Percentiles rank a stretch among this genome's conserved stretches.
Evolutionary conservation across 1,284 basidiomycete genomes (phyloP).

Genomic region (Moesziomyces globuligerus): DNA sequence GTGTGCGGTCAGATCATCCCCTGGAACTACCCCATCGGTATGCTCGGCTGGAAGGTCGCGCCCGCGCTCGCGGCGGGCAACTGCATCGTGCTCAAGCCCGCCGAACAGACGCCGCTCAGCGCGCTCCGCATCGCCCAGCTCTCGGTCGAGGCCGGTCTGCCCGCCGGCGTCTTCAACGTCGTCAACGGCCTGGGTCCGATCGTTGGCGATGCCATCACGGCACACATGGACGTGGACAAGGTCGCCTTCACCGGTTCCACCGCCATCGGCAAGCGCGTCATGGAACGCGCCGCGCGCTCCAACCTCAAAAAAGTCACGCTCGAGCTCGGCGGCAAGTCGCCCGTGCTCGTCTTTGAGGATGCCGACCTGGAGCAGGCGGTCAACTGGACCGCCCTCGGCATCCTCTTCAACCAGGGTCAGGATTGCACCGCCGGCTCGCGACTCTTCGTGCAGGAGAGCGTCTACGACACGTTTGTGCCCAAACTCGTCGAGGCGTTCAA

Average conservation of each 20-base stretch:
- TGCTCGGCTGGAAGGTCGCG: slow-evolving; percentile 72
- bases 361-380: slow-evolving; percentile 69
- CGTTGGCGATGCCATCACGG: slow-evolving; percentile 75
- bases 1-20: slow-evolving; percentile 72
- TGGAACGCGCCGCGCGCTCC: slow-evolving; percentile 85
- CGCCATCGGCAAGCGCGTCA: slow-evolving; percentile 76
- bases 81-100: slow-evolving; percentile 72
- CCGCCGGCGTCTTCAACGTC: slow-evolving; percentile 76
- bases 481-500: slow-evolving; percentile 73
- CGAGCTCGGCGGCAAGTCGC: slow-evolving; percentile 82
- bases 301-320: slow-evolving; percentile 83
- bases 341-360: slow-evolving; percentile 79
- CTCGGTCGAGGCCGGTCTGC: slow-evolving; percentile 80
- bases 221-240: slow-evolving; percentile 77
- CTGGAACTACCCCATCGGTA: slow-evolving; percentile 76
- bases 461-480: slow-evolving; percentile 75
- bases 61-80: slow-evolving; percentile 68
- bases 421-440: slow-evolving; percentile 78
- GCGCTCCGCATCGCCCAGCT: slow-evolving; percentile 79
- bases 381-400: slow-evolving; percentile 79
- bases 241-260: slow-evolving; percentile 73
- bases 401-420: slow-evolving; percentile 73
- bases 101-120: slow-evolving; percentile 77
- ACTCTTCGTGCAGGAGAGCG: slow-evolving; percentile 75
- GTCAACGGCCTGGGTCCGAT: slow-evolving; percentile 82